Evolutionary conservation across 2,329 filamentous ascomycete species (phyloP).

Genomic region (Colletotrichum tanaceti): DNA sequence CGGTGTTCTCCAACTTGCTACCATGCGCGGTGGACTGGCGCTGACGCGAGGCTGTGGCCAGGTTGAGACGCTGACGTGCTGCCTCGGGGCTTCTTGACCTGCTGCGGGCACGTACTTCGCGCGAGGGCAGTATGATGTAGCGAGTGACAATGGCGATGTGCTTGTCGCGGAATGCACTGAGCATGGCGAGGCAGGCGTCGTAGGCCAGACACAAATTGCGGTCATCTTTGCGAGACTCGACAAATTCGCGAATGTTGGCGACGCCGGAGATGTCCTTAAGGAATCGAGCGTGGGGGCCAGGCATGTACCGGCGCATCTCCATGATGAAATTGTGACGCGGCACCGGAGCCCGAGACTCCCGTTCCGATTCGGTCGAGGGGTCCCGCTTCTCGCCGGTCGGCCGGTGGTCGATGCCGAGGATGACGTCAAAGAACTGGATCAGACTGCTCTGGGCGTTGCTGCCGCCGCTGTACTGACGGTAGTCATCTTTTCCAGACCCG

Average conservation of each 20-base stretch:
- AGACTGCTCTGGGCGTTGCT: conserved; percentile 97
- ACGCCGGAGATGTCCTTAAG: conserved; percentile 81
- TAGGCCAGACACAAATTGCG: conserved; percentile 81
- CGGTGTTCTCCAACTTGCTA: conserved; percentile 41
- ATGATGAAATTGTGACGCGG: conserved; percentile 87
- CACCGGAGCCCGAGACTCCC: conserved; percentile 54
- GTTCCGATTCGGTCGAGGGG: conserved; percentile 57
- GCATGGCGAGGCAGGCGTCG: conserved; percentile 84
- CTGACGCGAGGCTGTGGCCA: conserved; percentile 69
- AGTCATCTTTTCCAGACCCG: conserved; percentile 74
- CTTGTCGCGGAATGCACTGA: conserved; percentile 82
- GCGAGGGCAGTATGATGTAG: conserved; percentile 92
- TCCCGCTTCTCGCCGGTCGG: conserved; percentile 81
- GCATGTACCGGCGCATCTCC: conserved; percentile 98
- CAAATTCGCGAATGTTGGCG: conserved; percentile 88
- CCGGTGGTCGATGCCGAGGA: conserved; percentile 88
- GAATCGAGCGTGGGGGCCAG: conserved; percentile 89
- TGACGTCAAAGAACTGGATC: conserved; percentile 97
- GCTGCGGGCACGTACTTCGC: conserved; percentile 75
- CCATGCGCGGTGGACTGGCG: conserved; percentile 44
- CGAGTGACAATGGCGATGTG: conserved; percentile 96
- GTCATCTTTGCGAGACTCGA: conserved; percentile 71
- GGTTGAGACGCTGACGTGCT: conserved; percentile 65
- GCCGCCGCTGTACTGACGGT: conserved; percentile 89
- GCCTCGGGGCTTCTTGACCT: conserved; percentile 68